Evolutionary conservation across 768 basidiomycete species (phyloP).

Genomic region (Tulasnella sp.): DNA sequence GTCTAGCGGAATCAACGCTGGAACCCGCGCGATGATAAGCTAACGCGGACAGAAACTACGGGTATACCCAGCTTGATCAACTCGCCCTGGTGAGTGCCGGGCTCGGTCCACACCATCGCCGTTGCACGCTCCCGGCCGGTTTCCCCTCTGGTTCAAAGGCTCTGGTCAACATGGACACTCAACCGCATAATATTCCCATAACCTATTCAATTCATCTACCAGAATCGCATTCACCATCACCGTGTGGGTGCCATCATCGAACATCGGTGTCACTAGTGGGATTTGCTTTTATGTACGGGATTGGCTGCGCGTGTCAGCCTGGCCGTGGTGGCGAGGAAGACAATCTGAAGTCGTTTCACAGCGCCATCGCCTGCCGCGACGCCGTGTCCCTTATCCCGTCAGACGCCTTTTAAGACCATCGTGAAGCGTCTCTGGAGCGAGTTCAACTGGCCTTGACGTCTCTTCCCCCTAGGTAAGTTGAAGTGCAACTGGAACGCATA

Average conservation of each 20-base stretch:
- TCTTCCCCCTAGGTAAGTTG: not conserved
- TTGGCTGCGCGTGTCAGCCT: not conserved
- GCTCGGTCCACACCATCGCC: not conserved
- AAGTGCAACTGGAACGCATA: not conserved
- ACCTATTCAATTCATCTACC: not conserved
- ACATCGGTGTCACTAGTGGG: not conserved
- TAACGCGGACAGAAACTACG: not conserved
- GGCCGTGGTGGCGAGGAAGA: not conserved
- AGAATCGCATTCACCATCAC: not conserved
- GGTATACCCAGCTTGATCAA: not conserved
- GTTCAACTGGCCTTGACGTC: not conserved
- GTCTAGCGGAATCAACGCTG: not conserved
- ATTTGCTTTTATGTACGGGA: not conserved
- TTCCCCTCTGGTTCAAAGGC: too few relatives aligned
- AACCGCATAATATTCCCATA: not conserved
- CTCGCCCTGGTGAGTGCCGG: not conserved
- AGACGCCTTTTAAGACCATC: not conserved
- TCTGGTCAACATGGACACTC: not conserved
- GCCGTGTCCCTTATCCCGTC: not conserved
- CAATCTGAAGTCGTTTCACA: not conserved
- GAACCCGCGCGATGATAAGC: not conserved
- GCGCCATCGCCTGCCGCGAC: conserved; percentile 4
- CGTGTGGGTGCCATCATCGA: not conserved
- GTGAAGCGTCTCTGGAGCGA: not conserved
- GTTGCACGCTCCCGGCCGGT: too few relatives aligned